Evolutionary conservation across 2,329 filamentous ascomycete species (phyloP), one percentile per base, ranked within the genome.

Genomic region (Colletotrichum gigasporum): DNA sequence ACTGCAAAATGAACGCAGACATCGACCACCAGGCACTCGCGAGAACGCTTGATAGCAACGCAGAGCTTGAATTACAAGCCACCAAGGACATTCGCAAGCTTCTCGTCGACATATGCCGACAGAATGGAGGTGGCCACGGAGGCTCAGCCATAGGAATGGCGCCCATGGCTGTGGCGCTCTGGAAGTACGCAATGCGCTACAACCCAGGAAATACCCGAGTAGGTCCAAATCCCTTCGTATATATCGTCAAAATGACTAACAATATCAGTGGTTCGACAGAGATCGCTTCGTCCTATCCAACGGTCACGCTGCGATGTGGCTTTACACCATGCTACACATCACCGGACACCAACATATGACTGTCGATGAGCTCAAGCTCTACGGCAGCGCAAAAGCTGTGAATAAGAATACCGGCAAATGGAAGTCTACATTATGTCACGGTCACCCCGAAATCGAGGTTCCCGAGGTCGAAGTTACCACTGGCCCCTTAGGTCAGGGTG

Each of bases 271-370:
- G 68, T 87, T 88, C 75, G 86, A 88, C 71, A 77, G 86, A 9
- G 86, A 89, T 68, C 80, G 86, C 20, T 88, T 89, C 67, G 81
- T 88, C 0, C 77, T 89, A 3, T 87, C 84, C 4, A 88, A 89
- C 65, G 86, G 76, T 1, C 83, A 85, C 65, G 78, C 81, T 2
- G 83, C 82, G 62, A 72, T 86, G 12, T 85, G 83, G 66, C 80
- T 83, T 58, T 86, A 86, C 66, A 70, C 74, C 0, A 80, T 85
- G 57, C 73, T 83, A 16, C 82, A 87, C 60, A 75, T 86, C 3
- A 76, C 76, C 7, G 84, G 83, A 6, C 85, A 82, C 72, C 78
- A 80, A 35, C 74, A 74, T 54, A 84, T 83, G 82, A 84, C 83
- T 0, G 71, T 85, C 18, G 82, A 85, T 4, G 80, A 87, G 68